phyloP scores from a whole-genome alignment of 225 moss, liverwort and hornwort genomes.

The Marchantia polymorpha region DNA sequence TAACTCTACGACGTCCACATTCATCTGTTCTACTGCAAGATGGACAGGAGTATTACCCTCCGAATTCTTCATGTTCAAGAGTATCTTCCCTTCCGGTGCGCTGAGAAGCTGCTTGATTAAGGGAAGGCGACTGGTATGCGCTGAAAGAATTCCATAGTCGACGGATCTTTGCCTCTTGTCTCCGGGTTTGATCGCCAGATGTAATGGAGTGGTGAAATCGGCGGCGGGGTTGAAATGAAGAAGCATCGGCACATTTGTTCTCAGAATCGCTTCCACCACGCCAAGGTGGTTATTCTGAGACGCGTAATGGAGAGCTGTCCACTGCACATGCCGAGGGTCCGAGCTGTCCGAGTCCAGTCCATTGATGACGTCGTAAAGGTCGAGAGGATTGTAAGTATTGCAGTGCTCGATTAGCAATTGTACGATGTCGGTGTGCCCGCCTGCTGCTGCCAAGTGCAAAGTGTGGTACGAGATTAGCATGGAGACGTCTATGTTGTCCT shows the following conservation, averaged over 20 bases:
- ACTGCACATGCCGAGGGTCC: too few relatives aligned
- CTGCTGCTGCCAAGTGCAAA: background rate
- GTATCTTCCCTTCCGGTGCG: background rate
- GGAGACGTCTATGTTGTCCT: background rate
- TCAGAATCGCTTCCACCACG: background rate
- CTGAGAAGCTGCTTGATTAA: background rate
- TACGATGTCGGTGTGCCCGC: background rate
- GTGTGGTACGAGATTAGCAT: background rate
- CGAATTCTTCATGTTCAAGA: background rate
- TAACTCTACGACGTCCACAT: background rate
- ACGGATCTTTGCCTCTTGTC: background rate
- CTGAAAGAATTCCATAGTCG: too few relatives aligned
- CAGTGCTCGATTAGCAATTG: background rate
- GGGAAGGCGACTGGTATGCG: background rate
- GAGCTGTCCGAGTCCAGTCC: background rate
- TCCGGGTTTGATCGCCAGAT: conserved; percentile 7
- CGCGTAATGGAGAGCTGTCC: conserved; percentile 8
- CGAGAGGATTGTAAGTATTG: background rate
- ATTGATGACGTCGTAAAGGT: background rate
- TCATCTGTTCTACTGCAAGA: conserved; percentile 12
- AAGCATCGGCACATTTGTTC: background rate
- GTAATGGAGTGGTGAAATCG: conserved; percentile 8
- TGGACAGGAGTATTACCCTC: conserved; percentile 11
- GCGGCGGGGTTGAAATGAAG: background rate
- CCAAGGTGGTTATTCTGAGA: background rate